Conservation (phyloP, 2,329 filamentous ascomycete species). For the Fusarium sp. region DNA sequence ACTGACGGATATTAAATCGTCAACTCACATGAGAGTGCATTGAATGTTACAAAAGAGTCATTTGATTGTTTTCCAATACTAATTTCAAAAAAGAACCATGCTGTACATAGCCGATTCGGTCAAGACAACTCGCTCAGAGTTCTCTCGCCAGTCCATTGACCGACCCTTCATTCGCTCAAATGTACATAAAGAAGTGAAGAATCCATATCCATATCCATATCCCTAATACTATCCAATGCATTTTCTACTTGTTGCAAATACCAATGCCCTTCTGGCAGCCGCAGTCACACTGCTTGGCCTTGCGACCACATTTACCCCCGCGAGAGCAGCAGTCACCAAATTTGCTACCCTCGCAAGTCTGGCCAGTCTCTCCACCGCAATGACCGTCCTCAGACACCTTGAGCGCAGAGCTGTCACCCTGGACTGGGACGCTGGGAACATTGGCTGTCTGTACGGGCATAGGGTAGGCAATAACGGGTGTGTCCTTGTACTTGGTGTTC, state of each 20-base stretch:
- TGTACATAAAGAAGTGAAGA: conserved; percentile 47
- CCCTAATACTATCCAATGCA: background rate
- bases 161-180: conserved; percentile 35
- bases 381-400: conserved; percentile 56
- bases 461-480: conserved; percentile 13
- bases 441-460: conserved; percentile 37
- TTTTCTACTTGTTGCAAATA: conserved; percentile 47
- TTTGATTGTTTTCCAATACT: conserved; percentile 27
- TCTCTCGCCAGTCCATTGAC: background rate
- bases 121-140: conserved; percentile 6
- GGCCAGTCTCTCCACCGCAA: conserved; percentile 57
- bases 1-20: background rate
- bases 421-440: conserved; percentile 1
- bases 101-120: conserved; percentile 20
- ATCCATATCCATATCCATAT: background rate
- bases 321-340: conserved; percentile 61
- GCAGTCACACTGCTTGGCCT: conserved; percentile 53
- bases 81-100: conserved; percentile 10
- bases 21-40: background rate
- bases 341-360: conserved; percentile 58
- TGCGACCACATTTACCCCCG: conserved; percentile 56
- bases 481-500: conserved; percentile 26
- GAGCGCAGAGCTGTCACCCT: conserved; percentile 26
- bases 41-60: background rate
- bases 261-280: conserved; percentile 56